Percentiles rank a stretch among this genome's conserved stretches.
Conservation (phyloP, 306 rosid species). For the Pterocarpus santalinus region DNA sequence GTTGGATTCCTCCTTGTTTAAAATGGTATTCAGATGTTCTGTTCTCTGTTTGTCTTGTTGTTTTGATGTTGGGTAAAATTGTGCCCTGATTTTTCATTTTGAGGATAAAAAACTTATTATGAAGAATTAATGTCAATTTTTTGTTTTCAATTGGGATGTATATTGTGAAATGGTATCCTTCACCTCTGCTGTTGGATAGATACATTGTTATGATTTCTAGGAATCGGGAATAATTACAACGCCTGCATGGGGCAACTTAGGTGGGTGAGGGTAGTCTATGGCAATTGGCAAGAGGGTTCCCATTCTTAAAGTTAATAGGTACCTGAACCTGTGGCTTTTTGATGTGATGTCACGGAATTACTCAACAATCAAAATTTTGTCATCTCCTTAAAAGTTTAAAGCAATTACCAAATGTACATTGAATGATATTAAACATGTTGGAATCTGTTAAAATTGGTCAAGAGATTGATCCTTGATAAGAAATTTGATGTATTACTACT, state of each 20-base stretch:
- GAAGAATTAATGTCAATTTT: neutral
- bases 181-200: constrained; percentile 16
- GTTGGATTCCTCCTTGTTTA: neutral
- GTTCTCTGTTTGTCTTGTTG: neutral
- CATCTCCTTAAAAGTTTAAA: neutral
- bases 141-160: neutral
- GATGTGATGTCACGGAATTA: neutral
- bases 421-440: neutral
- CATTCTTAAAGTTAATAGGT: neutral
- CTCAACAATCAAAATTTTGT: neutral
- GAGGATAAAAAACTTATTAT: neutral
- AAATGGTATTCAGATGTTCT: neutral
- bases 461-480: neutral
- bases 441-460: neutral
- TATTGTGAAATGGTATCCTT: neutral
- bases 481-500: neutral
- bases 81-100: neutral
- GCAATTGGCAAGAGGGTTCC: neutral
- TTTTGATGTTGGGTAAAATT: neutral
- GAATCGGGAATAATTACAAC: neutral
- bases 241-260: no score
- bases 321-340: neutral
- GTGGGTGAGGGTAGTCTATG: no score
- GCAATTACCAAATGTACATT: neutral
- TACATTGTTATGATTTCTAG: neutral